Evolutionary conservation across 768 basidiomycete genomes (phyloP), one percentile per base, ranked within the genome.

Genomic region (Pholiota conissans): DNA sequence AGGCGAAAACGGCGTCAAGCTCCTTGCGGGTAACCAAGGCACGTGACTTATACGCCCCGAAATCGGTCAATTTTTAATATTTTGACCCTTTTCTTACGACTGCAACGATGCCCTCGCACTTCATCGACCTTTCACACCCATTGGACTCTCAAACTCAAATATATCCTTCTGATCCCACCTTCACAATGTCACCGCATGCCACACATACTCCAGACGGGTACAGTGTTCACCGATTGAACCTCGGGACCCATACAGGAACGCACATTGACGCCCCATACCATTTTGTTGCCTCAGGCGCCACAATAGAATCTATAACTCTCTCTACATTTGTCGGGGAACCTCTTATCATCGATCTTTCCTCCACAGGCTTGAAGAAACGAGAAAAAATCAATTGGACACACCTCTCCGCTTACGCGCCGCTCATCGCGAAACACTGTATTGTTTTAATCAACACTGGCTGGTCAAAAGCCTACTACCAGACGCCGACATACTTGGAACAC

Each of bases 261-360:
- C 90, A 92, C 72, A 77, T 91, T 69, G 90, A 92, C 63, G 87
- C 89, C 0, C 90, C 90, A 0, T 84, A 79, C 49, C 90, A 92
- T 65, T 91, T 90, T 73, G 71, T 86, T 69, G 70, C 72, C 3
- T 73, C 79, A 27, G 88, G 86, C 4, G 71, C 71, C 42, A 81
- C 82, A 8, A 75, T 91, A 46, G 83, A 85, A 61, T 74, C 85
- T 50, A 75, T 91, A 47, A 78, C 82, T 9, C 76, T 89, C 7
- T 49, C 54, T 5, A 71, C 76, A 16, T 78, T 89, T 55, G 69
- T 87, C 22, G 83, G 81, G 2, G 81, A 79, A n/a, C 80, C 80
- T 0, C 63, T 82, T 20, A 67, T 88, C 1, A 68, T 88, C 30
- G 85, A 89, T 67, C 63, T 90, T 45, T 75, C 80, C 5, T 64